Conservation (phyloP, 352 stramenopile genomes). For the Phytophthora hybrid region DNA sequence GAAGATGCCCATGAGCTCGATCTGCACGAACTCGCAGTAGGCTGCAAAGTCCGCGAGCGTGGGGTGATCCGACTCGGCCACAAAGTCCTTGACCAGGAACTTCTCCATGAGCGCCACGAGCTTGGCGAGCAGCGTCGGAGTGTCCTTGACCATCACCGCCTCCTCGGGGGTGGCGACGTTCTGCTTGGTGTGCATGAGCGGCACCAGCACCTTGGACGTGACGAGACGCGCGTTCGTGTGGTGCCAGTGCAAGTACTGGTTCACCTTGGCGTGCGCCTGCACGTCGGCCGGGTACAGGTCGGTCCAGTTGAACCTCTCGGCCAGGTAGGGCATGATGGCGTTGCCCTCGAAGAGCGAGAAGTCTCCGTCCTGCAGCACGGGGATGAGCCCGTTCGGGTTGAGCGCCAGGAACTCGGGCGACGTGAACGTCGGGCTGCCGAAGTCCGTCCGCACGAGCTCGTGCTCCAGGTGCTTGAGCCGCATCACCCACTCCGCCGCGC, state of each 20-base stretch:
- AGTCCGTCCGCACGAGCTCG: slow-evolving; percentile 34
- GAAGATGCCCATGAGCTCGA: slow-evolving; percentile 44
- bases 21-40: slow-evolving; percentile 56
- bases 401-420: slow-evolving; percentile 36
- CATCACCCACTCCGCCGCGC: slow-evolving; percentile 40
- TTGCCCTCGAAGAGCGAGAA: slow-evolving; percentile 40
- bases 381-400: slow-evolving; percentile 42
- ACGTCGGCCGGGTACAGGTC: slow-evolving; percentile 58
- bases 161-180: slow-evolving; percentile 36
- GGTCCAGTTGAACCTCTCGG: slow-evolving; percentile 51
- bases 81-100: slow-evolving; percentile 37
- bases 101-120: slow-evolving; percentile 41
- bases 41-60: slow-evolving; percentile 53
- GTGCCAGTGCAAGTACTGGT: slow-evolving; percentile 75
- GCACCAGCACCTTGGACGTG: slow-evolving; percentile 52
- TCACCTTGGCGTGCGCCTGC: slow-evolving; percentile 59
- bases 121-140: slow-evolving; percentile 31
- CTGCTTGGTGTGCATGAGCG: slow-evolving; percentile 40
- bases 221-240: slow-evolving; percentile 56
- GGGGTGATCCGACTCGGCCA: slow-evolving; percentile 38
- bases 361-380: slow-evolving; percentile 40
- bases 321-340: slow-evolving; percentile 59
- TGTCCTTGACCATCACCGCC: slow-evolving; percentile 29
- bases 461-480: slow-evolving; percentile 41
- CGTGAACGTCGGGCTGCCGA: slow-evolving; percentile 35